A percentile compares a stretch with the other conserved stretches of the same genome.
Conservation (phyloP, 1,284 basidiomycete genomes). For the Naganishia sp. region DNA sequence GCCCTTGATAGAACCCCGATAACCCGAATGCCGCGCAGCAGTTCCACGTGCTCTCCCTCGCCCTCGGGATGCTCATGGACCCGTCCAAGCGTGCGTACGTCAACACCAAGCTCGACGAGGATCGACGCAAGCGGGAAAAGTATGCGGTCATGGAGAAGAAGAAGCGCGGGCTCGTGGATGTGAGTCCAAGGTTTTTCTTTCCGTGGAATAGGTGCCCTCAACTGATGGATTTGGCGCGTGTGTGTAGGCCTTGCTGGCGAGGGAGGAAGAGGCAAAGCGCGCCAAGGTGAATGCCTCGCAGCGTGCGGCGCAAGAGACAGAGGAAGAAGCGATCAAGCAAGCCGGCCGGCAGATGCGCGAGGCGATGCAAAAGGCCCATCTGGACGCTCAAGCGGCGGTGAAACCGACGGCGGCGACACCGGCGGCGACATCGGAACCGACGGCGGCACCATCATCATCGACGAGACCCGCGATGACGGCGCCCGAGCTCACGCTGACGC, state of each 20-base stretch:
- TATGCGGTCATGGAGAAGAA: constrained; percentile 76
- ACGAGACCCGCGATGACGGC: constrained; percentile 52
- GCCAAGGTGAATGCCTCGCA: constrained; percentile 64
- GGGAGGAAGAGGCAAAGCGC: constrained; percentile 78
- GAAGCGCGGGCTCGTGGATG: constrained; percentile 70
- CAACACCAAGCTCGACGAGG: constrained; percentile 73
- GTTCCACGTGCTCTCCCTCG: constrained; percentile 83
- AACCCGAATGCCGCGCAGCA: constrained; percentile 62
- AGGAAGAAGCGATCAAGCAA: constrained; percentile 75
- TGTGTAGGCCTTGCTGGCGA: too few relatives aligned
- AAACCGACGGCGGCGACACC: not conserved
- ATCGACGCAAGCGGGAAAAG: constrained; percentile 69
- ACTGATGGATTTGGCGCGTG: too few relatives aligned
- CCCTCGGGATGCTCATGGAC: constrained; percentile 81
- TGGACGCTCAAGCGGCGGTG: not conserved
- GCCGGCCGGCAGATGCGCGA: constrained; percentile 71
- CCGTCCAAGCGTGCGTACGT: constrained; percentile 77
- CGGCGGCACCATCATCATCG: constrained; percentile 41
- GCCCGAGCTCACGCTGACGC: constrained; percentile 45
- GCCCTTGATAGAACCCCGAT: constrained; percentile 29
- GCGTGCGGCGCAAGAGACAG: constrained; percentile 61
- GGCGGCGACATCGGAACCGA: not conserved
- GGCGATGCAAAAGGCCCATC: constrained; percentile 49
- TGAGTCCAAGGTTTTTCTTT: constrained; percentile 36
- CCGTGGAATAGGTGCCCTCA: not conserved